These are phyloP conservation scores for Berkeleyomyces basicola DNA, from an alignment of 2,329 filamentous ascomycete genomes.

Conservation along the genomic window DNA sequence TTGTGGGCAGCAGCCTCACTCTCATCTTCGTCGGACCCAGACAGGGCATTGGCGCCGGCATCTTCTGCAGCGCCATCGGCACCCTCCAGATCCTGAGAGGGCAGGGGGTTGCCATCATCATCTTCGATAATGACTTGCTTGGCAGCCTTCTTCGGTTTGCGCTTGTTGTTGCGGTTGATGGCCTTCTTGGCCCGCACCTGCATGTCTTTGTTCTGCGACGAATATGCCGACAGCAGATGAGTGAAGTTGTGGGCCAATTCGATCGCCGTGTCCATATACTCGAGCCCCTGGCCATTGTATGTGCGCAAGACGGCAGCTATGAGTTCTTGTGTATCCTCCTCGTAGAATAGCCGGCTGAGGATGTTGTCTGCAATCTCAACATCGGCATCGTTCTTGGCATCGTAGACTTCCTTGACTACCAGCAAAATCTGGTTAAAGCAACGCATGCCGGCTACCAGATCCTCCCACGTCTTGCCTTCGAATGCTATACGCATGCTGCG, in stretches of 20 bases:
- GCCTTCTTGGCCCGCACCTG: conserved; percentile 73
- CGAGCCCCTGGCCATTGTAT: conserved; percentile 90
- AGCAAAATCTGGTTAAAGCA: conserved; percentile 90
- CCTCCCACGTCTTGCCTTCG: conserved; percentile 74
- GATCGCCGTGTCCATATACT: conserved; percentile 81
- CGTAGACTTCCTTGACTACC: conserved; percentile 82
- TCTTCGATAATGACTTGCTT: conserved; percentile 6
- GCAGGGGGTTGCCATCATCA: conserved; percentile 5
- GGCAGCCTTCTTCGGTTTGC: conserved; percentile 25
- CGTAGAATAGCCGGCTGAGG: conserved; percentile 92
- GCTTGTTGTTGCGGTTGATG: conserved; percentile 56
- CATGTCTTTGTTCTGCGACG: conserved; percentile 86
- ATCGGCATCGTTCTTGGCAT: conserved; percentile 74
- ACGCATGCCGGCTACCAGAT: conserved; percentile 74
- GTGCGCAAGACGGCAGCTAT: conserved; percentile 62
- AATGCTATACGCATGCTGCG: conserved; percentile 62
- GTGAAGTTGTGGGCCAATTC: conserved; percentile 85
- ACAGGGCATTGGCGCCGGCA: conserved; percentile 15
- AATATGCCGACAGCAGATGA: conserved; percentile 80
- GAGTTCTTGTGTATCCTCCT: conserved; percentile 82
- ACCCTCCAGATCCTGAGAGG: background rate
- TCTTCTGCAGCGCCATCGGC: conserved; percentile 18
- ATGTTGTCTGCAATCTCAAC: conserved; percentile 97
- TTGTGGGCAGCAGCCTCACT: conserved; percentile 55
- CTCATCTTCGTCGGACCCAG: conserved; percentile 33